Evolutionary conservation across 2,329 filamentous ascomycete species (phyloP), one percentile per base, ranked within the genome.

Genomic region (Fusarium pseudograminearum): DNA sequence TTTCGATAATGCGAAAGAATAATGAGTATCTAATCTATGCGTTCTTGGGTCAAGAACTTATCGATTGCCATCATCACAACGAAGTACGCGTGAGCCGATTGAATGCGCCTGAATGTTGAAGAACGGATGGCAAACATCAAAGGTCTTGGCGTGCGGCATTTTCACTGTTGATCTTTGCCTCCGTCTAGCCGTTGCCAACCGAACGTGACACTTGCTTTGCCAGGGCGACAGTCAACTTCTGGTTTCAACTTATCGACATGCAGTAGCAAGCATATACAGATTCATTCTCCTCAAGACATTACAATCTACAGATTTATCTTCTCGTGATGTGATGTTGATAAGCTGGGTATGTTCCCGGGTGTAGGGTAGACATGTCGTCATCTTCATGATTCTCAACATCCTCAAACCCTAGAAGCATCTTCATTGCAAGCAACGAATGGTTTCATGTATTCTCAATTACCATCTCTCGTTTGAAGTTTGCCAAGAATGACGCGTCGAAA

Each of bases 381-480:
- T 11, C 4, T n/a, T 47, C 9, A 9, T 20, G 16, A 15, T 7
- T 3, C 31, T 9, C 28, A 31, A 31, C 3, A 11, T 10, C 3
- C 2, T 16, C 15, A 1, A 4, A 8, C 4, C 7, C 16, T 8
- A 8, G 8, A 7, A 40, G 2, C n/a, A 11, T 40, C n/a, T 14
- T 40, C 2, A 8, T 20, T 20, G 24, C 0, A 41, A 41, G 12
- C 10, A 20, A 15, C 16, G 16, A 41, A 30, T 30, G 5, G 10
- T 12, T 30, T 30, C 28, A 12, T 30, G 11, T 5, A 11, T 30
- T 30, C 11, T 30, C 11, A 30, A 30, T 30, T 30, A 11, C 28
- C 28, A 12, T 42, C 12, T 26, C 6, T 6, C 16, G 18, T 26
- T 8, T 26, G 5, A 16, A 42, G 4, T 7, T 5, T n/a, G 12